Conservation (phyloP, 2,329 filamentous ascomycete species). For the Xylariaceae sp. region DNA sequence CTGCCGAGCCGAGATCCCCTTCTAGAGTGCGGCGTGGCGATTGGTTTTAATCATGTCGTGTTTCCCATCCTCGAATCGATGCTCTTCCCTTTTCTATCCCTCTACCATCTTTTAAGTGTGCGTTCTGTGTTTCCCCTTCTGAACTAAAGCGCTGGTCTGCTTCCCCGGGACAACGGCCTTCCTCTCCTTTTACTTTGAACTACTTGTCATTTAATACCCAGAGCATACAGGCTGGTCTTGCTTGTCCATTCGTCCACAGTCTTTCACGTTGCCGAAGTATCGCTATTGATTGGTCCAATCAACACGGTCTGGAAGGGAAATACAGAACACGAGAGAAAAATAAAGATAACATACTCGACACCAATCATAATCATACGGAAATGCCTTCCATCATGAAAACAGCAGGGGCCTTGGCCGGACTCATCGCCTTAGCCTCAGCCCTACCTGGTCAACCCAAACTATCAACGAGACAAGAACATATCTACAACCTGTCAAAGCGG, state of each 20-base stretch:
- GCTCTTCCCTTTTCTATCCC: constrained; percentile 30
- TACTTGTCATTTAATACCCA: constrained; percentile 34
- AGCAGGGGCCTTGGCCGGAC: constrained; percentile 37
- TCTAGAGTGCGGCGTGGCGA: constrained; percentile 5
- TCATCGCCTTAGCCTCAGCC: constrained; percentile 45
- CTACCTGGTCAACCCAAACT: constrained; percentile 44
- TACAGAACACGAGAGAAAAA: constrained; percentile 13
- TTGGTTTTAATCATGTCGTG: constrained; percentile 19
- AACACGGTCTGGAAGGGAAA: neutral
- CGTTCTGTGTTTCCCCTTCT: constrained; percentile 8
- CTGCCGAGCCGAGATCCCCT: too few species aligned
- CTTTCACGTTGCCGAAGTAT: constrained; percentile 18
- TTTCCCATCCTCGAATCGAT: constrained; percentile 26
- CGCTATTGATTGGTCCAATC: constrained; percentile 13
- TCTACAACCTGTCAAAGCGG: constrained; percentile 46
- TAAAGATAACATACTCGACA: constrained; percentile 5
- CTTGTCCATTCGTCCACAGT: constrained; percentile 14
- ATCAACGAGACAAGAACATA: constrained; percentile 40
- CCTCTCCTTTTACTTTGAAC: constrained; percentile 27
- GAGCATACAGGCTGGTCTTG: constrained; percentile 40
- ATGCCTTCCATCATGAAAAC: constrained; percentile 48
- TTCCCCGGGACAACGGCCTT: constrained; percentile 37
- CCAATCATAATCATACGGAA: constrained; percentile 29
- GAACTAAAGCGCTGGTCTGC: constrained; percentile 49
- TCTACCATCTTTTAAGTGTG: constrained; percentile 29